A percentile compares a stretch with the other conserved stretches of the same genome.
phyloP scores from a whole-genome alignment of 139 green algal genomes.

The Chlorella sp. region DNA sequence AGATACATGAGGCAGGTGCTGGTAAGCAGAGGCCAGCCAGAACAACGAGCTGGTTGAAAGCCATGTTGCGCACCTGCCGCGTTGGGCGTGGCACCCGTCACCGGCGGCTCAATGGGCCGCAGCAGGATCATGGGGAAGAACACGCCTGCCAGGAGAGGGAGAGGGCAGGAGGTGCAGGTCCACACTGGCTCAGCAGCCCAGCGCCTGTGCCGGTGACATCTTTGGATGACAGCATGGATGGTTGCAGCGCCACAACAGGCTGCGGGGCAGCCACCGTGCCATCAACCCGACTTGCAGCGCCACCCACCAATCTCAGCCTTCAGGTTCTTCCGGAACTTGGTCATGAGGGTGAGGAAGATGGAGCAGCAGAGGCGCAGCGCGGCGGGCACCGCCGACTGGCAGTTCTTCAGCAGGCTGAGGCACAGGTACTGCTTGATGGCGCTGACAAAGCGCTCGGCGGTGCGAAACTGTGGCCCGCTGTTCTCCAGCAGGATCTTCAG shows the following conservation, averaged over 20 bases:
- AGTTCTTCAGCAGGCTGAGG: conserved; percentile 96
- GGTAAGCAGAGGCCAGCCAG: no score
- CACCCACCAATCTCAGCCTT: conserved; percentile 88
- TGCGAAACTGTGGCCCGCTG: conserved; percentile 85
- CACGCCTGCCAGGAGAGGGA: conserved; percentile 53
- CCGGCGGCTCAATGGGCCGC: conserved; percentile 80
- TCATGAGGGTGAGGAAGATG: conserved; percentile 95
- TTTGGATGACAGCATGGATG: no score
- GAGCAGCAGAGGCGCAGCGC: conserved; percentile 76
- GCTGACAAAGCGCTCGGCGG: conserved; percentile 81
- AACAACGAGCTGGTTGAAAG: no score
- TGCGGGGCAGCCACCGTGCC: no score
- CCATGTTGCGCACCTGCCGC: conserved; percentile 1
- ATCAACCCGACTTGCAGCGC: no score
- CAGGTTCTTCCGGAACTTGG: conserved; percentile 82
- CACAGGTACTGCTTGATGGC: conserved; percentile 97
- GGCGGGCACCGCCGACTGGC: conserved; percentile 54
- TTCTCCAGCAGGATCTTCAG: conserved; percentile 98
- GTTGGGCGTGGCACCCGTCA: conserved; percentile 1
- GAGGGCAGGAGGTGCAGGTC: no score
- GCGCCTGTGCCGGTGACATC: no score
- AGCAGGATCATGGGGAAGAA: conserved; percentile 99
- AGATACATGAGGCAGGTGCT: no score
- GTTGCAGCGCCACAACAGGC: no score
- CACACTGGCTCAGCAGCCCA: no score